Conservation (phyloP, 2,329 filamentous ascomycete species). For the Pseudogymnoascus sp. region DNA sequence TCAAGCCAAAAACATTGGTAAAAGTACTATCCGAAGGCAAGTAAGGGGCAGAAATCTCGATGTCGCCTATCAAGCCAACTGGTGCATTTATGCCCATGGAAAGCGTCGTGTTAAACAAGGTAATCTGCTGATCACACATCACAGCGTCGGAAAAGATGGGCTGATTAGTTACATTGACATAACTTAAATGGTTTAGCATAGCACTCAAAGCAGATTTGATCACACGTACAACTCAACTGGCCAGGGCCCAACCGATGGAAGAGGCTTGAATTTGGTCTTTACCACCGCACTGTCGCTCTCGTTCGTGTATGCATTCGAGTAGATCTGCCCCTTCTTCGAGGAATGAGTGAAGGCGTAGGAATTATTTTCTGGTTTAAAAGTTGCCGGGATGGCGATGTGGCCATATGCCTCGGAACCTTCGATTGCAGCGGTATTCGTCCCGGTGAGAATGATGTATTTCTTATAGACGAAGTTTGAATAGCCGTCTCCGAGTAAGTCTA, state of each 20-base stretch:
- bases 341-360: not conserved
- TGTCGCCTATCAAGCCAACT: conserved; percentile 28
- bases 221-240: conserved; percentile 15
- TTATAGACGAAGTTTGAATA: conserved; percentile 44
- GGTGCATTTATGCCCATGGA: conserved; percentile 29
- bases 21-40: conserved; percentile 28
- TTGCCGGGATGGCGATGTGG: conserved; percentile 15
- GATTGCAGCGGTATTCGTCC: conserved; percentile 33
- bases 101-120: conserved; percentile 38
- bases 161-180: conserved; percentile 45
- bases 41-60: conserved; percentile 26
- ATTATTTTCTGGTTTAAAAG: conserved; percentile 20
- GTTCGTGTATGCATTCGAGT: conserved; percentile 30
- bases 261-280: conserved; percentile 21
- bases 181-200: conserved; percentile 31
- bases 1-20: conserved; percentile 28
- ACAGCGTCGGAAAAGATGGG: conserved; percentile 36
- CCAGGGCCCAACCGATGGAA: conserved; percentile 4
- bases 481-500: conserved; percentile 43
- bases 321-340: not conserved
- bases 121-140: conserved; percentile 37
- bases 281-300: not conserved
- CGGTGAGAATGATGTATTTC: conserved; percentile 38
- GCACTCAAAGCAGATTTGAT: conserved; percentile 29
- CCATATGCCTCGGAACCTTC: conserved; percentile 40